Conservation (phyloP, 2,329 filamentous ascomycete species). For the Ceratocystis variospora region DNA sequence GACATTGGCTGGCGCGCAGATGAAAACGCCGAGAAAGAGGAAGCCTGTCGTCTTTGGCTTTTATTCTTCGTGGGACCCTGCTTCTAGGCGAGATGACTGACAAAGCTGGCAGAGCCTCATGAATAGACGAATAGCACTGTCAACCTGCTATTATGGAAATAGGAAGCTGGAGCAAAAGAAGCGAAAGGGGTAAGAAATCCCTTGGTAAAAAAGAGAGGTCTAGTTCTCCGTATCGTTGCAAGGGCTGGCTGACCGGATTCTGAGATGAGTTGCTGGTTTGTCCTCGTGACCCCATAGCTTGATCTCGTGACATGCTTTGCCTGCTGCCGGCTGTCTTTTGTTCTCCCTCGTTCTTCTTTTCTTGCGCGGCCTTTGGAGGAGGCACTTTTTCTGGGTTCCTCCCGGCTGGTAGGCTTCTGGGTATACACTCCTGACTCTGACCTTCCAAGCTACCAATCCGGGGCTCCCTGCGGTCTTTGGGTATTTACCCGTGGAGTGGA, state of each 20-base stretch:
- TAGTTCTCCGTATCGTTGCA: no score
- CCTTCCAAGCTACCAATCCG: not conserved
- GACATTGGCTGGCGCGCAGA: no score
- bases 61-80: no score
- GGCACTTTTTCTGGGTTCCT: not conserved
- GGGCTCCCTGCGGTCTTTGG: not conserved
- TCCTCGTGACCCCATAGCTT: not conserved
- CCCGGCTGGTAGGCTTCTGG: not conserved
- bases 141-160: no score
- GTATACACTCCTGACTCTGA: not conserved
- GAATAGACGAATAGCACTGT: no score
- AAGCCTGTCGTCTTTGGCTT: no score
- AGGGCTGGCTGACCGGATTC: not conserved
- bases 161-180: no score
- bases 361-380: not conserved
- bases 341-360: not conserved
- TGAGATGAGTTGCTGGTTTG: not conserved
- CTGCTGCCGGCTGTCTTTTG: not conserved
- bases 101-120: no score
- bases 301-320: conserved; percentile 1
- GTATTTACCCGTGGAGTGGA: not conserved
- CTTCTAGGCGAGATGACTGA: no score
- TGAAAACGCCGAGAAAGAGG: no score
- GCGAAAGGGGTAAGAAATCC: no score
- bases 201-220: no score